These are phyloP conservation scores for Zygosaccharomyces siamensis DNA, from an alignment of 805 yeast genomes.

Conservation along the genomic window DNA sequence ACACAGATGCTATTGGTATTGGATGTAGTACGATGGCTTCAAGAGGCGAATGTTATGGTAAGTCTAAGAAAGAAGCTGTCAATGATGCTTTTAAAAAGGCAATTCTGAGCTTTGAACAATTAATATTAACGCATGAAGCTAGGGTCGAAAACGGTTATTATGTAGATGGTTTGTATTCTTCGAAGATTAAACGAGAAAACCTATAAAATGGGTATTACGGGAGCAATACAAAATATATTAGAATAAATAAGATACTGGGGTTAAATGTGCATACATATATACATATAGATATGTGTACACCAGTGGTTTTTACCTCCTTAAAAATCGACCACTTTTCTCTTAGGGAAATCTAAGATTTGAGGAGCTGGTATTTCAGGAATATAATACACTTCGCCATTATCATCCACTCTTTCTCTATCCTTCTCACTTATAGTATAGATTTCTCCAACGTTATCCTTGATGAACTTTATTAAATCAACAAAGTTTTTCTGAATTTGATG, in stretches of 20 bases:
- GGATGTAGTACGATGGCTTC: constrained; percentile 60
- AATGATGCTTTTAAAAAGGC: constrained; percentile 80
- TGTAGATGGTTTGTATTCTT: constrained; percentile 32
- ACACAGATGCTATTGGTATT: constrained; percentile 70
- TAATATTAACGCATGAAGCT: constrained; percentile 37
- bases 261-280: background rate
- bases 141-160: constrained; percentile 35
- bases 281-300: background rate
- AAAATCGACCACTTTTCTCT: constrained; percentile 53
- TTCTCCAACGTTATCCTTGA: constrained; percentile 63
- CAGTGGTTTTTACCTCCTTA: constrained; percentile 22
- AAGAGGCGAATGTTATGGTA: constrained; percentile 69
- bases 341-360: constrained; percentile 56
- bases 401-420: constrained; percentile 86
- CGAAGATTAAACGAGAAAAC: constrained; percentile 9
- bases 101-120: constrained; percentile 72
- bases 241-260: background rate
- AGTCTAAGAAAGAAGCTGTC: constrained; percentile 80
- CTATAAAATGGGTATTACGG: background rate
- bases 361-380: constrained; percentile 77
- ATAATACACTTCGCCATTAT: constrained; percentile 75
- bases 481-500: constrained; percentile 68
- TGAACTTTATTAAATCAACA: constrained; percentile 48
- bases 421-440: constrained; percentile 76
- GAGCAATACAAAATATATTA: background rate